Base-by-base conservation (phyloP, 129 eudicot species). In the Flaveria linearis region DNA sequence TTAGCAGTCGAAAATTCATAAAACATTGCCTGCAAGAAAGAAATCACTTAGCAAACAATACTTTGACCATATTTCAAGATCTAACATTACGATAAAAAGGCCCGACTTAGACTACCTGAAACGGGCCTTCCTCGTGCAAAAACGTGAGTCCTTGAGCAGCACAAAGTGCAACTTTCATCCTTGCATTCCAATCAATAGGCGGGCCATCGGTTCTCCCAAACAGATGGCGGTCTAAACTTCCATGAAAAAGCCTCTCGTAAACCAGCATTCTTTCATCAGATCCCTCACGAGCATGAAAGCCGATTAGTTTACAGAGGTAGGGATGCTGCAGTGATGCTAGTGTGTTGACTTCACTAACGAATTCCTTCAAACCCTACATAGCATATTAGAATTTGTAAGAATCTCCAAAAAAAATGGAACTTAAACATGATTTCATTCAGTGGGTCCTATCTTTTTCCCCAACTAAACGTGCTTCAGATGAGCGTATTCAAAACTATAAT, bases 141-240 rank as follows among this genome's bases (percentile, higher is more conserved):
- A 91, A 94, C 10, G 99, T 91, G 28, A 94, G 90, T 66, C 99
- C 99, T 75, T 89, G 97, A 30, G 99, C 97, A 42, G 99, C 99
- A 91, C 99, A 91, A 72, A 84, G 81, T 53, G 97, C 93, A 75
- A 94, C 92, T 86, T 91, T 94, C 90, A 91, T 89, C 74, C 99
- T 86, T 47, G 93, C 84, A 80, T 86, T 91, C 99, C 99, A 94
- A 79, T 94, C 99, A 8, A 94, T 83, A 14, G 91, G 93, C 3
- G 99, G 97, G 64, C 99, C 99, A 61, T 87, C 96, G 7, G 89
- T 85, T 83, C 99, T 81, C 26, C 99, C 99, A 76, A 84, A 87
- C 66, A 94, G 77, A 76, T 89, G 87, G 68, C 96, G 84, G 72
- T 94, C 99, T 82, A 94, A 87, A 79, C 97, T 91, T 71, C 99